Evolutionary conservation across 2,329 filamentous ascomycete species (phyloP).

Genomic region (Hypoxylon sp.): DNA sequence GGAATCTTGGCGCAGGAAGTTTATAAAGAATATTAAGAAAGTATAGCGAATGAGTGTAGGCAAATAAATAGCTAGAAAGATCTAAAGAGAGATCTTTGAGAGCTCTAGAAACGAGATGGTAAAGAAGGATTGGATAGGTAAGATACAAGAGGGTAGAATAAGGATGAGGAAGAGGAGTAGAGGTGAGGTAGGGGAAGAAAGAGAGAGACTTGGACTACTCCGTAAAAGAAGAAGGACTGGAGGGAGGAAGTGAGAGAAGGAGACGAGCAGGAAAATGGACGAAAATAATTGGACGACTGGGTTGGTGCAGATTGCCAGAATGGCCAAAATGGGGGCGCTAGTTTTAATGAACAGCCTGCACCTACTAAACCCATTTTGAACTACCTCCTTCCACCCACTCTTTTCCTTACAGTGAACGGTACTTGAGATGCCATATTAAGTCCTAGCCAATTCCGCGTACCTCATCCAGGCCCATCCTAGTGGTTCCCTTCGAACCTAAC

Average conservation of each 20-base stretch:
- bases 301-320: constrained; percentile 57
- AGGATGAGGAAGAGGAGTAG: constrained; percentile 48
- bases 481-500: not conserved
- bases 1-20: constrained; percentile 45
- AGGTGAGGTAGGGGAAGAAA: constrained; percentile 48
- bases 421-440: constrained; percentile 18
- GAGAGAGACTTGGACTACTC: constrained; percentile 45
- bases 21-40: constrained; percentile 55
- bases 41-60: constrained; percentile 55
- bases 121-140: constrained; percentile 55
- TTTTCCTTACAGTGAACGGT: constrained; percentile 9
- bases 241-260: constrained; percentile 47
- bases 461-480: not conserved
- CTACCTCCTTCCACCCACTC: constrained; percentile 23
- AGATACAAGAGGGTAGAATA: constrained; percentile 56
- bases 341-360: constrained; percentile 59
- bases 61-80: constrained; percentile 50
- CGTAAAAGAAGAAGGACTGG: constrained; percentile 55
- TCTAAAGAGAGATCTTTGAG: constrained; percentile 42
- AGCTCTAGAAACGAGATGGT: constrained; percentile 45
- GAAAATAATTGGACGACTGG: constrained; percentile 50
- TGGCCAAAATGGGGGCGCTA: constrained; percentile 59
- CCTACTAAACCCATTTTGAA: constrained; percentile 45
- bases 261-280: constrained; percentile 42
- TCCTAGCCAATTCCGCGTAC: constrained; percentile 20